phyloP scores from a whole-genome alignment of 192 early-diverging fungal genomes.

The Podila epicladia region DNA sequence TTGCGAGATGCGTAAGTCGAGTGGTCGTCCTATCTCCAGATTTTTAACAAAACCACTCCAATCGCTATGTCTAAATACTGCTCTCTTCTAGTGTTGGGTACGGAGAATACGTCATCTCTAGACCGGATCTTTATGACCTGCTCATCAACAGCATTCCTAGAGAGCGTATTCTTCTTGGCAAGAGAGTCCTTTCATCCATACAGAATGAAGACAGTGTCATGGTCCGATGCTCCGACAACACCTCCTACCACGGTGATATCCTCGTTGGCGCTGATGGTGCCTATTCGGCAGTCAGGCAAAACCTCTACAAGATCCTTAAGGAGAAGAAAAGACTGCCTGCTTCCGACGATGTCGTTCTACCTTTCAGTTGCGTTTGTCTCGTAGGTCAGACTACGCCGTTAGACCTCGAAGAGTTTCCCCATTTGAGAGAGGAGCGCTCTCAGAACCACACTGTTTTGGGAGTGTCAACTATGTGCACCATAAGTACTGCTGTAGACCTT shows the following conservation, averaged over 20 bases:
- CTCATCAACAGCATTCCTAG: background rate
- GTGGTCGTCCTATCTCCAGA: no score
- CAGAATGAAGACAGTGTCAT: background rate
- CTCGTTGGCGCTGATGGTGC: background rate
- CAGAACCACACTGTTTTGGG: no score
- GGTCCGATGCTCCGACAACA: background rate
- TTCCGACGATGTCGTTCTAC: no score
- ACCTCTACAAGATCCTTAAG: background rate
- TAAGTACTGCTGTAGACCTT: no score
- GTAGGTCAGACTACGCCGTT: no score
- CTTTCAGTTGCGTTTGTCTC: no score
- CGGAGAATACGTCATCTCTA: background rate
- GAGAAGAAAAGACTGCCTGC: background rate
- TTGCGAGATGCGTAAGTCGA: no score
- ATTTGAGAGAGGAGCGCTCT: no score
- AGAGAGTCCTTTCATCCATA: background rate
- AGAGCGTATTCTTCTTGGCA: background rate
- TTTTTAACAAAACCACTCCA: no score
- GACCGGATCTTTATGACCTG: background rate
- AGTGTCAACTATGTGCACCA: no score
- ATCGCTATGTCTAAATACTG: no score
- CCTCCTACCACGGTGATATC: background rate
- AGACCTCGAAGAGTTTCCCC: no score
- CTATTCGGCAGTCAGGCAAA: background rate
- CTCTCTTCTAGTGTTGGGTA: background rate